Evolutionary conservation across 208 protist genomes (phyloP).

Genomic region (Naegleria fowleri): DNA sequence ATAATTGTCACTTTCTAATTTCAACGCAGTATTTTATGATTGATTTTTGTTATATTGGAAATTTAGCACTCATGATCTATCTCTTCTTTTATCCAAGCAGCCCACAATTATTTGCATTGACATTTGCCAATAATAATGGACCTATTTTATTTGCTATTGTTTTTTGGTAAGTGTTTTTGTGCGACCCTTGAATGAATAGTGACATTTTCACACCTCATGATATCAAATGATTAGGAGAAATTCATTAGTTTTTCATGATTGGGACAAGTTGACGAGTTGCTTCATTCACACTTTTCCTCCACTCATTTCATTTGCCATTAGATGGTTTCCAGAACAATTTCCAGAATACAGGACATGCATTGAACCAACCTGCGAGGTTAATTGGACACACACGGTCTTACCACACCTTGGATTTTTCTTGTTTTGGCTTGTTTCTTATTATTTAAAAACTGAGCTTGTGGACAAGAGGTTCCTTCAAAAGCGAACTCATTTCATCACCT

Average conservation of each 20-base stretch:
- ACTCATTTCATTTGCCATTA: conserved; percentile 27
- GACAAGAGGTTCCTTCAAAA: not conserved
- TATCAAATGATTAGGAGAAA: conserved; percentile 22
- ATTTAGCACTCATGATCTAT: not conserved
- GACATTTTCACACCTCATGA: too few species aligned
- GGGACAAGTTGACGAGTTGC: conserved; percentile 41
- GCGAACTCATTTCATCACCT: not conserved
- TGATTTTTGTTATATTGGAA: conserved; percentile 25
- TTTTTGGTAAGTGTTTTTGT: conserved; percentile 35
- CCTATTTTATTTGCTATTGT: conserved; percentile 37
- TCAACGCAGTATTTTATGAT: not conserved
- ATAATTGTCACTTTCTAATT: too few species aligned
- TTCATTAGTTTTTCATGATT: conserved; percentile 38
- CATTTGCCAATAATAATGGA: conserved; percentile 39
- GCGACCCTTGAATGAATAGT: too few species aligned
- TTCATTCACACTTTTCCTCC: conserved; percentile 40
- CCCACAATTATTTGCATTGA: conserved; percentile 30
- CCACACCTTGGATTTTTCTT: not conserved
- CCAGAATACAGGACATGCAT: not conserved
- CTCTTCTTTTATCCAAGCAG: conserved; percentile 9
- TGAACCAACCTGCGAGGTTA: not conserved
- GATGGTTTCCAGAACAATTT: not conserved
- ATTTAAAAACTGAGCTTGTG: conserved; percentile 1
- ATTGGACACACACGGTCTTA: not conserved
- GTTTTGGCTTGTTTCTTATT: conserved; percentile 13